These are phyloP conservation scores for Halophytophthora batemanensis DNA, from an alignment of 352 stramenopile species.

Conservation along the genomic window DNA sequence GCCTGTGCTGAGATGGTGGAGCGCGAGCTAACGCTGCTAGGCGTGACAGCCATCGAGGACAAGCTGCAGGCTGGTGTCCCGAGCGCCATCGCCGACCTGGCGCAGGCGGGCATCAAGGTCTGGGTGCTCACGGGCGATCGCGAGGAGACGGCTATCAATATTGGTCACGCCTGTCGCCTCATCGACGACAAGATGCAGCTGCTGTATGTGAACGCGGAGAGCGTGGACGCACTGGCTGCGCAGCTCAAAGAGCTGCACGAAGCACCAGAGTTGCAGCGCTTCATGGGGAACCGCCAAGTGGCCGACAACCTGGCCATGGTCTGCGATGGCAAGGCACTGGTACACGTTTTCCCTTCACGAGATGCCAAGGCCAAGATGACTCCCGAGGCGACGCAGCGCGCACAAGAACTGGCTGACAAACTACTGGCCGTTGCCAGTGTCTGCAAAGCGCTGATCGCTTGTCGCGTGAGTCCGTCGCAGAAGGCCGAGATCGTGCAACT, in stretches of 20 bases:
- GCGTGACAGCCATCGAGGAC: conserved; percentile 96
- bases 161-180: conserved; percentile 87
- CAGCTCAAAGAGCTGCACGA: conserved; percentile 50
- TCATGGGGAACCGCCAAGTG: conserved; percentile 28
- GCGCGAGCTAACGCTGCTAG: conserved; percentile 78
- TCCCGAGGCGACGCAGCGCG: conserved; percentile 16
- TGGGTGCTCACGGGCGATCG: conserved; percentile 98
- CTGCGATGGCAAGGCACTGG: conserved; percentile 60
- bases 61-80: conserved; percentile 94
- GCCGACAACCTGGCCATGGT: conserved; percentile 61
- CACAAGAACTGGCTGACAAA: conserved; percentile 35
- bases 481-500: conserved; percentile 79
- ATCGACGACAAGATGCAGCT: conserved; percentile 70
- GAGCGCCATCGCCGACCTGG: conserved; percentile 90
- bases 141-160: conserved; percentile 97
- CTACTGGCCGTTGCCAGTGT: conserved; percentile 51
- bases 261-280: conserved; percentile 36
- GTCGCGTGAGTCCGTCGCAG: conserved; percentile 78
- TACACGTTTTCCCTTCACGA: conserved; percentile 65
- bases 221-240: conserved; percentile 30
- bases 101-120: conserved; percentile 95
- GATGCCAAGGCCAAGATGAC: conserved; percentile 41
- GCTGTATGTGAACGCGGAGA: conserved; percentile 61
- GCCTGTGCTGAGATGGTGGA: conserved; percentile 67
- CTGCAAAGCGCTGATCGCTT: conserved; percentile 81